These are phyloP conservation scores for Trichophyton mentagrophytes DNA, from an alignment of 2,329 filamentous ascomycete genomes.

Conservation along the genomic window DNA sequence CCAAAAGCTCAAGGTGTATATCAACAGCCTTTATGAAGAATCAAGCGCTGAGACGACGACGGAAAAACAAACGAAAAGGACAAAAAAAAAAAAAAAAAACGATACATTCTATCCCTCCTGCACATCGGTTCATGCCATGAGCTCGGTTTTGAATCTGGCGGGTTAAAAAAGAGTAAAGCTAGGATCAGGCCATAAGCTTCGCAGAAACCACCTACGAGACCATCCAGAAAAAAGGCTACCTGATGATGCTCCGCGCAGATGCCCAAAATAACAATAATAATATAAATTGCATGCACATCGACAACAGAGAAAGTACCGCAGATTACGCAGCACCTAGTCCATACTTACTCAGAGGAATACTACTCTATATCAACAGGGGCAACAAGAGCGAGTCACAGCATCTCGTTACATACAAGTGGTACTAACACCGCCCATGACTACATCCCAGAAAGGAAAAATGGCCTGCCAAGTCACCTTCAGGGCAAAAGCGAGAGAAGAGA, in stretches of 20 bases:
- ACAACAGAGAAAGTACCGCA: background rate
- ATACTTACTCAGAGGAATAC: background rate
- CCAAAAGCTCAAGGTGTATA: background rate
- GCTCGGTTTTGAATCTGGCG: slow-evolving; percentile 1
- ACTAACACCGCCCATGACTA: too few species aligned
- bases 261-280: too few species aligned
- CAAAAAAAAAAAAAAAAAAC: background rate
- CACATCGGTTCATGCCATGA: background rate
- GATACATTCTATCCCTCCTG: background rate
- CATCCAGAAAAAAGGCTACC: too few species aligned
- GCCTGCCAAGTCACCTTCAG: too few species aligned
- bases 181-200: background rate
- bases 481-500: too few species aligned
- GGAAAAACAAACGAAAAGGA: background rate
- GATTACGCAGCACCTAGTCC: background rate
- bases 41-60: background rate
- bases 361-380: too few species aligned
- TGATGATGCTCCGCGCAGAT: too few species aligned
- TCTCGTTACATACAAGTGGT: background rate
- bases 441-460: too few species aligned
- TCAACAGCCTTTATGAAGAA: background rate
- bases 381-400: background rate
- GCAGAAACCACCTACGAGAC: background rate
- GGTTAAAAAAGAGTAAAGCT: background rate
- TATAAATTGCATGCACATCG: too few species aligned